Evolutionary conservation across 768 basidiomycete genomes (phyloP).

Genomic region (Multifurca ochricompacta): DNA sequence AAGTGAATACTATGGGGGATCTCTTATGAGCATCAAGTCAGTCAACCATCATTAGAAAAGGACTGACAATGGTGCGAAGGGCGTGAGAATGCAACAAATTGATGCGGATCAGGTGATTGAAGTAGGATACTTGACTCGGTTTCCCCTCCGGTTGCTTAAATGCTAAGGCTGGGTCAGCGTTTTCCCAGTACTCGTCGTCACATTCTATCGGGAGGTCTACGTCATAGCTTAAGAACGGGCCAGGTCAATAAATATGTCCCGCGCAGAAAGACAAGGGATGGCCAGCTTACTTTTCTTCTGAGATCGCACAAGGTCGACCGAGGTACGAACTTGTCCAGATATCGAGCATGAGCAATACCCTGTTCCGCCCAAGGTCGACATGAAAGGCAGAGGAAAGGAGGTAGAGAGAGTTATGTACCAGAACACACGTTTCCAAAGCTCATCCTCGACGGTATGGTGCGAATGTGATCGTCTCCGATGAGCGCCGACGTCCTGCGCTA

Average conservation of each 20-base stretch:
- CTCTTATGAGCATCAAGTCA: background rate
- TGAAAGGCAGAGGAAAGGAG: background rate
- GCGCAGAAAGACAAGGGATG: background rate
- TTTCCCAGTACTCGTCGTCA: conserved; percentile 21
- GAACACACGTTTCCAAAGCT: conserved; percentile 70
- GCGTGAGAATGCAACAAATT: conserved; percentile 55
- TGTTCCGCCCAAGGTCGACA: conserved; percentile 18
- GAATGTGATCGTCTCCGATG: conserved; percentile 43
- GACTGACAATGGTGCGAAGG: conserved; percentile 49
- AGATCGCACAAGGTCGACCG: conserved; percentile 62
- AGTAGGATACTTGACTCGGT: conserved; percentile 46
- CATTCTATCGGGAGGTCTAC: conserved; percentile 17
- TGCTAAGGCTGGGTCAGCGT: conserved; percentile 16
- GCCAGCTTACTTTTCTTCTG: conserved; percentile 54
- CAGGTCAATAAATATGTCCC: conserved; percentile 1
- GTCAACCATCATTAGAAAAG: background rate
- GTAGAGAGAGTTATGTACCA: conserved; percentile 34
- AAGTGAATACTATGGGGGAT: conserved; percentile 17
- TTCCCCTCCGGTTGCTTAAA: conserved; percentile 60
- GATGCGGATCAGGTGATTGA: conserved; percentile 49
- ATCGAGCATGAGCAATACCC: conserved; percentile 45
- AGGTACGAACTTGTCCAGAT: conserved; percentile 39
- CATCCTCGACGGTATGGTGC: conserved; percentile 48
- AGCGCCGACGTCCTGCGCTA: conserved; percentile 70
- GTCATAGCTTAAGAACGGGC: conserved; percentile 24